These are phyloP conservation scores for Exophiala bonariae DNA, from an alignment of 2,329 filamentous ascomycete species.

Conservation along the genomic window DNA sequence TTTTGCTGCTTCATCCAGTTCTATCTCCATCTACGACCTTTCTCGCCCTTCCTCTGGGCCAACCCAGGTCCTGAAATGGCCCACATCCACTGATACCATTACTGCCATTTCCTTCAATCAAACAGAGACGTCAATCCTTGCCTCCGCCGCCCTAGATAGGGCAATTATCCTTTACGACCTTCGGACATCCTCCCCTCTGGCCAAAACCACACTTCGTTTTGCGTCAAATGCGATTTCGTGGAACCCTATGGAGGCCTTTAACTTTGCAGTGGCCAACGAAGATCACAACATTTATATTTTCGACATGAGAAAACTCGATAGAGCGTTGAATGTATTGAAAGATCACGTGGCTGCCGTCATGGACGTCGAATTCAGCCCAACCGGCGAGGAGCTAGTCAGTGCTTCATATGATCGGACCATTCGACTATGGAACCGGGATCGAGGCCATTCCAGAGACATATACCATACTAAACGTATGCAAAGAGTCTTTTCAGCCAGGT, in stretches of 20 bases:
- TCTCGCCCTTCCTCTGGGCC: constrained; percentile 74
- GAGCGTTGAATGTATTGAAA: constrained; percentile 84
- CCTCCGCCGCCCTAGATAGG: constrained; percentile 80
- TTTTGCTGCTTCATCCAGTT: constrained; percentile 74
- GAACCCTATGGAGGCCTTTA: constrained; percentile 97
- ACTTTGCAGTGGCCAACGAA: constrained; percentile 89
- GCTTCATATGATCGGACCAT: constrained; percentile 88
- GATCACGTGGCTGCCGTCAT: constrained; percentile 91
- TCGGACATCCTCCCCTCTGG: constrained; percentile 77
- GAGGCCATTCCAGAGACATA: constrained; percentile 84
- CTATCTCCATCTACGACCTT: constrained; percentile 86
- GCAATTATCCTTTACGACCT: constrained; percentile 90
- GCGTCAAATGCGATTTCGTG: constrained; percentile 81
- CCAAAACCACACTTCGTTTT: constrained; percentile 78
- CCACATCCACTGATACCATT: constrained; percentile 86
- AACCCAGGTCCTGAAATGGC: constrained; percentile 82
- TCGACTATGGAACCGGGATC: constrained; percentile 76
- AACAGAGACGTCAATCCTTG: constrained; percentile 87
- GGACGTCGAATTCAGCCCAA: constrained; percentile 94
- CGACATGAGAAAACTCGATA: constrained; percentile 87
- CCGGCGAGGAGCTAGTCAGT: constrained; percentile 87
- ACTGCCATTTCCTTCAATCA: constrained; percentile 88
- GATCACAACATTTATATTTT: constrained; percentile 94
- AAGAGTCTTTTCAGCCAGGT: constrained; percentile 80
- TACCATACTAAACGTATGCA: constrained; percentile 99